Evolutionary conservation across 805 yeast species (phyloP).

Genomic region (Ogataea nakhonphanomensis): DNA sequence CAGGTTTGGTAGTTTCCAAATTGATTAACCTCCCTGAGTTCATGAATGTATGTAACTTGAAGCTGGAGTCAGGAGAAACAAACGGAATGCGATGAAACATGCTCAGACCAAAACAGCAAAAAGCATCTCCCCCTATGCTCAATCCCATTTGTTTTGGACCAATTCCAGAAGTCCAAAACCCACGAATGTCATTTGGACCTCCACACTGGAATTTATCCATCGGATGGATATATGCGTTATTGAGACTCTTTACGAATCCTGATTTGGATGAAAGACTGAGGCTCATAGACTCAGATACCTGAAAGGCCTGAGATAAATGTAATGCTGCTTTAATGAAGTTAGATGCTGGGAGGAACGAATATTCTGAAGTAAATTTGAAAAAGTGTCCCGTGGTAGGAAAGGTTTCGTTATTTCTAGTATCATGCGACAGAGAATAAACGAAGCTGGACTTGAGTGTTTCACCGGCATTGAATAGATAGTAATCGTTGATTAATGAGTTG

Average conservation of each 20-base stretch:
- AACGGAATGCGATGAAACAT: constrained; percentile 42
- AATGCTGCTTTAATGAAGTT: constrained; percentile 40
- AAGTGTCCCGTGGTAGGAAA: constrained; percentile 43
- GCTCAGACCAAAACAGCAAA: constrained; percentile 44
- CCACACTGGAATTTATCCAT: constrained; percentile 55
- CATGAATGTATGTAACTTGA: constrained; percentile 46
- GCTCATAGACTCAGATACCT: constrained; percentile 18
- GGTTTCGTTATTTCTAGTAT: constrained; percentile 41
- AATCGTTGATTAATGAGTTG: constrained; percentile 32
- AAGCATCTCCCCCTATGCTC: constrained; percentile 52
- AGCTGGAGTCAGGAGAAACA: constrained; percentile 39
- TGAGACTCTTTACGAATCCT: constrained; percentile 26
- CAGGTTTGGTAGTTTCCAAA: constrained; percentile 15
- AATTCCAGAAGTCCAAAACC: constrained; percentile 48
- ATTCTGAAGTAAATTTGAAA: constrained; percentile 30
- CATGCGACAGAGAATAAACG: constrained; percentile 39
- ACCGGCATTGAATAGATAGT: constrained; percentile 40
- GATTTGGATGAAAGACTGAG: constrained; percentile 24
- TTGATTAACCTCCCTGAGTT: constrained; percentile 46
- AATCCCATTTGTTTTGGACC: constrained; percentile 52
- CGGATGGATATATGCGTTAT: constrained; percentile 31
- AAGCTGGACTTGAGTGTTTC: constrained; percentile 43
- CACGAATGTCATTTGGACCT: constrained; percentile 58
- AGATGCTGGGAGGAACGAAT: constrained; percentile 25
- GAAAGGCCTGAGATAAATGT: constrained; percentile 38